Percentiles rank a stretch among this genome's conserved stretches.
These are phyloP conservation scores for Neurospora tetrasperma DNA, from an alignment of 495 filamentous ascomycete species.

Conservation along the genomic window DNA sequence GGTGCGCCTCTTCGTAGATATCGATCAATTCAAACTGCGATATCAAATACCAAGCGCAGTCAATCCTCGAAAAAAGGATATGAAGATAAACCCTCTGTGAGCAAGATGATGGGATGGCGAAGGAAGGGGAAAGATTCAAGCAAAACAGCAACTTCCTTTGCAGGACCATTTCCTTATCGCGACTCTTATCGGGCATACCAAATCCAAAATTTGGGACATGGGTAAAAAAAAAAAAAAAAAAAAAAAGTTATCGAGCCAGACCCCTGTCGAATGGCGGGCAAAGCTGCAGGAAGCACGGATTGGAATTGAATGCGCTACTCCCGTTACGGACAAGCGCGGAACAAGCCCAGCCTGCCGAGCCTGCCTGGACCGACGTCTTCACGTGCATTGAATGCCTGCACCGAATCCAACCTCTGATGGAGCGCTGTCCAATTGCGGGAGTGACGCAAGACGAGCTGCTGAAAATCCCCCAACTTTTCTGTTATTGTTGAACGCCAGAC, in stretches of 20 bases:
- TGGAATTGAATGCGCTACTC: slow-evolving; percentile 8
- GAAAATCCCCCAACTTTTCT: neutral
- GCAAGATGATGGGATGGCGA: neutral
- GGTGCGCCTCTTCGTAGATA: neutral
- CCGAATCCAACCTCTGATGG: neutral
- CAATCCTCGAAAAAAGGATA: neutral
- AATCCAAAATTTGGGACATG: neutral
- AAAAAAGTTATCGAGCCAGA: slow-evolving; percentile 26
- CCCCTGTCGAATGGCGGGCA: slow-evolving; percentile 11
- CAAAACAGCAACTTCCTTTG: neutral
- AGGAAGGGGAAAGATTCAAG: neutral
- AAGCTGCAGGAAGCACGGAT: slow-evolving; percentile 4
- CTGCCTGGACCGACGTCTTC: neutral
- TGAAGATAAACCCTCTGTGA: neutral
- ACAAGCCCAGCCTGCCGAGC: neutral
- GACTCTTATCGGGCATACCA: neutral
- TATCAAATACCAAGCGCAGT: neutral
- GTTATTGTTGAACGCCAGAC: neutral
- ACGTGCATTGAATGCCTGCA: neutral
- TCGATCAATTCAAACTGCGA: neutral
- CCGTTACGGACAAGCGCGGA: neutral
- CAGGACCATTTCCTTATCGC: neutral
- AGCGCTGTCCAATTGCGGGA: neutral
- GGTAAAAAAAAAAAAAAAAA: slow-evolving; percentile 28
- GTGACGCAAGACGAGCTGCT: neutral